A percentile compares a stretch with the other conserved stretches of the same genome.
These are phyloP conservation scores for Emericellopsis cladophorae DNA, from an alignment of 2,329 filamentous ascomycete genomes.

Conservation along the genomic window DNA sequence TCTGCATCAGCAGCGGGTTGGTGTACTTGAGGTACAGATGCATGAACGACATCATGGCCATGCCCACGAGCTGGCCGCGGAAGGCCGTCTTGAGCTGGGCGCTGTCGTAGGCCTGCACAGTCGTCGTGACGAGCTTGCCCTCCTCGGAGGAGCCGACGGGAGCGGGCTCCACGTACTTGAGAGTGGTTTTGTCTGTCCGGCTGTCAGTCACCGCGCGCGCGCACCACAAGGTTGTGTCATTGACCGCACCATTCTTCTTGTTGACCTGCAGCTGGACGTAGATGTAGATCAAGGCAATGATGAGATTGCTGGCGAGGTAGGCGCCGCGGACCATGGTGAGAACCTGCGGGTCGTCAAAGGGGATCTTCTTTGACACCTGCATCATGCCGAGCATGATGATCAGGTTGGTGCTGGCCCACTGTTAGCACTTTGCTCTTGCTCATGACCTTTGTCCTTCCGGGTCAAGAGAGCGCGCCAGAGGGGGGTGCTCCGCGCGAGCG, in stretches of 20 bases:
- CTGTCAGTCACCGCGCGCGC: not conserved
- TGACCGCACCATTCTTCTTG: constrained; percentile 83
- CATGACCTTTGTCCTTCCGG: not conserved
- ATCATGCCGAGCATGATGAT: constrained; percentile 95
- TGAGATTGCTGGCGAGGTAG: constrained; percentile 53
- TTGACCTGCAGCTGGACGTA: constrained; percentile 80
- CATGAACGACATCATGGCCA: constrained; percentile 98
- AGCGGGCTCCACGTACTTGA: constrained; percentile 96
- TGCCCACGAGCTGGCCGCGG: constrained; percentile 87
- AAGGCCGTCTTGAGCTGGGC: constrained; percentile 73
- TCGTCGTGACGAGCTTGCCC: constrained; percentile 92
- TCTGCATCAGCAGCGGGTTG: constrained; percentile 97
- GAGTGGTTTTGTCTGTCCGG: constrained; percentile 72
- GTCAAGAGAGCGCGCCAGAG: not conserved
- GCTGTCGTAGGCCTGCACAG: constrained; percentile 87
- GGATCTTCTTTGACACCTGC: constrained; percentile 92
- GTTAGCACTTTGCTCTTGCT: constrained; percentile 10
- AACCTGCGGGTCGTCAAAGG: constrained; percentile 69
- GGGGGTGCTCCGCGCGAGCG: constrained; percentile 6
- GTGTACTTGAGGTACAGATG: constrained; percentile 99
- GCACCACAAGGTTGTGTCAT: not conserved
- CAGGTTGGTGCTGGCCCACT: constrained; percentile 62
- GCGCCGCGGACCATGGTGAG: constrained; percentile 42
- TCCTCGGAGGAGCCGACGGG: constrained; percentile 90
- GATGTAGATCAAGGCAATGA: constrained; percentile 76